These are phyloP conservation scores for Yarrowia hollandica DNA, from an alignment of 805 yeast genomes.

Conservation along the genomic window DNA sequence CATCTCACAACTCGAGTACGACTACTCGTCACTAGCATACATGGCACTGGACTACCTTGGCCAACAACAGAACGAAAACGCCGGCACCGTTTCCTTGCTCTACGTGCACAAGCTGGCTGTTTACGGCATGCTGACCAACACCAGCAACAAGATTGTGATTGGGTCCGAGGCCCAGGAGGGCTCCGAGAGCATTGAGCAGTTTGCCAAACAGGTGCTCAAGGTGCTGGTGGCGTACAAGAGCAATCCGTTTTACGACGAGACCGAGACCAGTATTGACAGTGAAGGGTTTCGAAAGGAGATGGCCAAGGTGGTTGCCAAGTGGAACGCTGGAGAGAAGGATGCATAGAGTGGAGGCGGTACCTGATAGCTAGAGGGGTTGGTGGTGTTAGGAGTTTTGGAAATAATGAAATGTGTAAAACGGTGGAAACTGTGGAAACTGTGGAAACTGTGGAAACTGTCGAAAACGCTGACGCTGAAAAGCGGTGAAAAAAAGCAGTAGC, in stretches of 20 bases:
- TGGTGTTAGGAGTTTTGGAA: too few relatives aligned
- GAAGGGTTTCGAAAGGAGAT: neutral
- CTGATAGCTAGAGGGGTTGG: too few relatives aligned
- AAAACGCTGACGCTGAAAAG: too few relatives aligned
- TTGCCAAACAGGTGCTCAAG: constrained; percentile 13
- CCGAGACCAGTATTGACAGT: constrained; percentile 12
- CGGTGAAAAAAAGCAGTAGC: too few relatives aligned
- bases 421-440: too few relatives aligned
- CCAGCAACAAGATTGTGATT: constrained; percentile 39
- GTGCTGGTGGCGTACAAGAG: constrained; percentile 25
- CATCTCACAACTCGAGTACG: constrained; percentile 11
- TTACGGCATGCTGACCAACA: constrained; percentile 42
- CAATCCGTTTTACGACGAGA: constrained; percentile 22
- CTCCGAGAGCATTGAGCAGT: constrained; percentile 8
- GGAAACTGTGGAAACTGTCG: too few relatives aligned
- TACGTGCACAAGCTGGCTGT: constrained; percentile 37
- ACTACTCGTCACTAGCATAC: constrained; percentile 26
- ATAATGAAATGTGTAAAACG: too few relatives aligned
- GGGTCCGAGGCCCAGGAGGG: constrained; percentile 39
- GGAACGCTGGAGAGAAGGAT: neutral
- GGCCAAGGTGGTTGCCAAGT: constrained; percentile 15
- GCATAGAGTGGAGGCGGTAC: too few relatives aligned
- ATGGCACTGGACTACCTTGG: constrained; percentile 29
- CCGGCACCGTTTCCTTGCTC: neutral
- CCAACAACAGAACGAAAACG: constrained; percentile 12